Base-by-base conservation (phyloP, 495 filamentous ascomycete species). In the Penicillium argentinense region DNA sequence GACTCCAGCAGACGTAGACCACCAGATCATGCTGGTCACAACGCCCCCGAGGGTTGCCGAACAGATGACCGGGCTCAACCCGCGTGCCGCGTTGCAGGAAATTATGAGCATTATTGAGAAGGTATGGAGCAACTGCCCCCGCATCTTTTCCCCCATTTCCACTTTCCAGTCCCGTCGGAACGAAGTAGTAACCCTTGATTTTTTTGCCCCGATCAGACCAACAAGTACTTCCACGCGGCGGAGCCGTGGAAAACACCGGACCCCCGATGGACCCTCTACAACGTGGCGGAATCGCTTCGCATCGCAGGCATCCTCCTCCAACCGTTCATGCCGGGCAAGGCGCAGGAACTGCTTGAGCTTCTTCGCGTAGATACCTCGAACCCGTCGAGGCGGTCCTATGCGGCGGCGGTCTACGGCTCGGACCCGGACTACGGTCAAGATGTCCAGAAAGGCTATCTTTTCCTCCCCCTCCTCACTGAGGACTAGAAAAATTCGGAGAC, bases 301-400 rank as follows among this genome's bases (percentile, higher is more conserved):
- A 79, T 97, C 25, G 67, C 71, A 3, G 89, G 84, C 7, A 96
- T 97, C 44, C 69, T 97, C 26, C 70, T 98, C 22, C 92, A 96
- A 64, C 91, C 93, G 3, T 91, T 86, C 59, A 91, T 97, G 77
- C 93, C 93, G 3, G 74, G 66, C n/a, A 96, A 92, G 64, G 76
- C 87, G 34, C 62, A 68, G 25, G 74, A 84, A 54, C 57, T 97
- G 34, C 76, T 97, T 9, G 87, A 96, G 59, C 76, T 79, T 55
- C 70, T 98, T 3, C 83, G 86, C 8, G 90, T 97, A 13, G 68
- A 72, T n/a, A 57, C 60, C 11, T 47, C 57, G 30, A 54, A 69
- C 41, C 48, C 60, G 29, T 54, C 56, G 32, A 76, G 79, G 32
- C 74, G 75, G 54, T 74, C 86, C 47, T 74, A 47, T 73, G 85